Percentiles rank a stretch among this genome's conserved stretches.
These are phyloP conservation scores for Nicotiana tomentosiformis DNA, from an alignment of 257 asterid species.

Conservation along the genomic window DNA sequence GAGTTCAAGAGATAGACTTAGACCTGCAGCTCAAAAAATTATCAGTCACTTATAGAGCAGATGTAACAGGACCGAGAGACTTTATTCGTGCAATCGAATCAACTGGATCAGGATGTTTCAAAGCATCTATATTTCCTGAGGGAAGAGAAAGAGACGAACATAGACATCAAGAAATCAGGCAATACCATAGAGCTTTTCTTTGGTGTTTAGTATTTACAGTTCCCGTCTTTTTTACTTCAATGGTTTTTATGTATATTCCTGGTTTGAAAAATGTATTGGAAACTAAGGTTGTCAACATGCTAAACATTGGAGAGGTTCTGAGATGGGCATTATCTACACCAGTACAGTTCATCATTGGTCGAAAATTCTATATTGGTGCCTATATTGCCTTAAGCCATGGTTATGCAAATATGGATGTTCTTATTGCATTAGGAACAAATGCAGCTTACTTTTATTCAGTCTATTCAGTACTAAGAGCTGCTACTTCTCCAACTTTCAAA, in stretches of 20 bases:
- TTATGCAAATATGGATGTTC: constrained; percentile 68
- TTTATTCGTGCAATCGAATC: constrained; percentile 35
- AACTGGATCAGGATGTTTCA: constrained; percentile 24
- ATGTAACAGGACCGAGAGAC: constrained; percentile 49
- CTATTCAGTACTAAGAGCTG: constrained; percentile 48
- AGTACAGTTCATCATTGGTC: constrained; percentile 61
- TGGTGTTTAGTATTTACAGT: constrained; percentile 57
- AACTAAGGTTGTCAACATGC: constrained; percentile 41
- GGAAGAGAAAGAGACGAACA: constrained; percentile 30
- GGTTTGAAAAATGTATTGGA: constrained; percentile 38
- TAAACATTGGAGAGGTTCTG: constrained; percentile 31
- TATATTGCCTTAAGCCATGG: constrained; percentile 44
- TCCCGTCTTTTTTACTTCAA: constrained; percentile 55
- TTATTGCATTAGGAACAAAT: constrained; percentile 59
- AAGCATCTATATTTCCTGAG: constrained; percentile 39
- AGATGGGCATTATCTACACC: constrained; percentile 55
- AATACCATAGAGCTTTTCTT: constrained; percentile 34
- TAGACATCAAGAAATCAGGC: constrained; percentile 31
- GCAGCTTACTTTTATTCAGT: constrained; percentile 68
- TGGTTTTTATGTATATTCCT: constrained; percentile 66
- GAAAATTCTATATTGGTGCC: constrained; percentile 53
- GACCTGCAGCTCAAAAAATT: constrained; percentile 22
- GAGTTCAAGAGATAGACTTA: constrained; percentile 33
- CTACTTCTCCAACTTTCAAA: constrained; percentile 37
- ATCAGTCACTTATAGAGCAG: constrained; percentile 43